Conservation (phyloP, 2,329 filamentous ascomycete genomes). For the Harringtonia aguacate region DNA sequence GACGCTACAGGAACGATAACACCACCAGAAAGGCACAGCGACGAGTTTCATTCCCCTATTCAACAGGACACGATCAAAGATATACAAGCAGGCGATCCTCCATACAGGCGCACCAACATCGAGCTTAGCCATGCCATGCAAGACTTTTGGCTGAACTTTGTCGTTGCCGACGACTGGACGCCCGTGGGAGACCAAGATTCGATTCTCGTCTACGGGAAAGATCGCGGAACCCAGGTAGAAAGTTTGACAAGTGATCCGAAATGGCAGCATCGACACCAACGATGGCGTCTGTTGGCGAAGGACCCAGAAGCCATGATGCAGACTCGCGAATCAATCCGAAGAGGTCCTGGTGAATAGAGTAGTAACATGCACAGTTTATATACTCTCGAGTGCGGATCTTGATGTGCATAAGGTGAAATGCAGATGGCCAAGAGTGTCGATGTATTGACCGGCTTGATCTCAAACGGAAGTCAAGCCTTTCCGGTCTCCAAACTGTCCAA, state of each 20-base stretch:
- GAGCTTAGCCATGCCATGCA: slow-evolving; percentile 3
- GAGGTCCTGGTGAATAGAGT: no score
- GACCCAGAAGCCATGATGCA: background rate
- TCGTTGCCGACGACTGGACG: slow-evolving; percentile 1
- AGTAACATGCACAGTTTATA: no score
- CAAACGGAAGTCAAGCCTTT: no score
- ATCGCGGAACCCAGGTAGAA: background rate
- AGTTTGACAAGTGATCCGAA: background rate
- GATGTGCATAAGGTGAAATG: no score
- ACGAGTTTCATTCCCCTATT: no score
- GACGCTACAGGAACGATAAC: background rate
- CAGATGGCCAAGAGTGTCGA: no score
- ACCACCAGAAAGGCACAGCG: background rate
- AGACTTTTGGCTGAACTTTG: background rate
- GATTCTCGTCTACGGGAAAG: background rate
- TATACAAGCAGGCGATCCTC: no score
- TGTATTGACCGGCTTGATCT: no score
- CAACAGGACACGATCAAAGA: no score
- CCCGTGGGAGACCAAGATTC: background rate
- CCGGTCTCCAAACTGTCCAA: no score
- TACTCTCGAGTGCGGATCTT: no score
- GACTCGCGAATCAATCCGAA: no score
- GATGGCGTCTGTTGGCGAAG: background rate
- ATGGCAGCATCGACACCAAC: background rate
- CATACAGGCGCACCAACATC: slow-evolving; percentile 2